Conservation (phyloP, 306 rosid genomes). For the Vigna radiata region DNA sequence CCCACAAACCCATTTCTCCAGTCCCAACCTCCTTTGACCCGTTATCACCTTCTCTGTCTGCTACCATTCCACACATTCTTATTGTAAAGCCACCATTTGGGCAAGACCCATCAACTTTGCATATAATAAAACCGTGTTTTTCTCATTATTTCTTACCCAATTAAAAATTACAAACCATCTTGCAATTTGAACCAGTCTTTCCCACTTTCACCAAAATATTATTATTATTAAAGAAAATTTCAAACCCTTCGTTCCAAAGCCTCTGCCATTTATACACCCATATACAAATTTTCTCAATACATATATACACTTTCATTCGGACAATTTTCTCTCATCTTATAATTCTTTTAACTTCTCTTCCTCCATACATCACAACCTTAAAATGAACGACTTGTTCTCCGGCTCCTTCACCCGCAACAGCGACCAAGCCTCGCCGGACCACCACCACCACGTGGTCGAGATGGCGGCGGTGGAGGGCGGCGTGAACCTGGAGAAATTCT, state of each 20-base stretch:
- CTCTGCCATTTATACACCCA: constrained; percentile 6
- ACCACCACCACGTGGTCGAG: constrained; percentile 61
- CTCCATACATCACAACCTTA: neutral
- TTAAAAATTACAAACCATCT: neutral
- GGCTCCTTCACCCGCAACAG: constrained; percentile 63
- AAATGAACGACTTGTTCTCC: constrained; percentile 78
- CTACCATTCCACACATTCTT: constrained; percentile 24
- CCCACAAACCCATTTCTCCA: constrained; percentile 42
- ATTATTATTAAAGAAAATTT: constrained; percentile 11
- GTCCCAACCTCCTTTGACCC: constrained; percentile 49
- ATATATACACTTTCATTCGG: neutral
- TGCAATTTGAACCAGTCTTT: constrained; percentile 43
- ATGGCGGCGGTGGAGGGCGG: constrained; percentile 49
- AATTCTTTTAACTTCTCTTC: neutral
- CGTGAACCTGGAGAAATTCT: constrained; percentile 73
- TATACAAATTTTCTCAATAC: constrained; percentile 18
- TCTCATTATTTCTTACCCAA: neutral
- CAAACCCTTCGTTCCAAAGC: constrained; percentile 34
- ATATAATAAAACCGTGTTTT: constrained; percentile 23
- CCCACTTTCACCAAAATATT: constrained; percentile 8
- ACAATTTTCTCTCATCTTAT: constrained; percentile 1
- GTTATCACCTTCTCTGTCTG: constrained; percentile 30
- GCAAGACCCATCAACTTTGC: neutral
- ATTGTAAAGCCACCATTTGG: constrained; percentile 36
- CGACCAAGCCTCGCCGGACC: constrained; percentile 61